Percentiles rank a stretch among this genome's conserved stretches.
Evolutionary conservation across 2,329 filamentous ascomycete genomes (phyloP).

Genomic region (Colletotrichum paranaense): DNA sequence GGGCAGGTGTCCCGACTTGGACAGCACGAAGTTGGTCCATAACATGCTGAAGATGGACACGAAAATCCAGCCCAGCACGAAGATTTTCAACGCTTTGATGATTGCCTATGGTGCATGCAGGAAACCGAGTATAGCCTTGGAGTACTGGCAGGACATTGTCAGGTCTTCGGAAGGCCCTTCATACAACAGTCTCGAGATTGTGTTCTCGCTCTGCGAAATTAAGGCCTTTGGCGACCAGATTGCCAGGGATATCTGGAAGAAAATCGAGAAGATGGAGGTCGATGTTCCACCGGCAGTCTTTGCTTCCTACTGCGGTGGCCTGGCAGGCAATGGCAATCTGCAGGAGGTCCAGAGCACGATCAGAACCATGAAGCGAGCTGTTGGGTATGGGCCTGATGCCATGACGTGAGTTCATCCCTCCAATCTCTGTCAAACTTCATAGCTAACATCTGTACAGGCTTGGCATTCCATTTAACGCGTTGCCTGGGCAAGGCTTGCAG

Average conservation of each 20-base stretch:
- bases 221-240: conserved; percentile 67
- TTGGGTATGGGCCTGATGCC: conserved; percentile 74
- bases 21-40: conserved; percentile 79
- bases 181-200: conserved; percentile 82
- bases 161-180: conserved; percentile 86
- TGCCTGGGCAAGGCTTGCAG: conserved; percentile 74
- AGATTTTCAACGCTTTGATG: conserved; percentile 86
- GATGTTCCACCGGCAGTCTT: conserved; percentile 80
- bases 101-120: conserved; percentile 81
- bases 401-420: conserved; percentile 70
- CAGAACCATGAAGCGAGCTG: conserved; percentile 72
- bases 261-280: conserved; percentile 79
- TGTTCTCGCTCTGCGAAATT: conserved; percentile 82
- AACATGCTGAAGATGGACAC: conserved; percentile 96
- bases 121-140: conserved; percentile 73
- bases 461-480: conserved; percentile 80
- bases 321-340: conserved; percentile 78
- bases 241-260: conserved; percentile 77
- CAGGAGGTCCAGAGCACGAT: conserved; percentile 76
- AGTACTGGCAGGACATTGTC: conserved; percentile 88
- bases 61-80: conserved; percentile 80
- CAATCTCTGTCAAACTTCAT: background rate
- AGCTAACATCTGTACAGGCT: conserved; percentile 60
- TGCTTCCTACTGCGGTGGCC: conserved; percentile 79
- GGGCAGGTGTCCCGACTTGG: conserved; percentile 59